Evolutionary conservation across 805 yeast genomes (phyloP).

Genomic region (Metschnikowia kofuensis): DNA sequence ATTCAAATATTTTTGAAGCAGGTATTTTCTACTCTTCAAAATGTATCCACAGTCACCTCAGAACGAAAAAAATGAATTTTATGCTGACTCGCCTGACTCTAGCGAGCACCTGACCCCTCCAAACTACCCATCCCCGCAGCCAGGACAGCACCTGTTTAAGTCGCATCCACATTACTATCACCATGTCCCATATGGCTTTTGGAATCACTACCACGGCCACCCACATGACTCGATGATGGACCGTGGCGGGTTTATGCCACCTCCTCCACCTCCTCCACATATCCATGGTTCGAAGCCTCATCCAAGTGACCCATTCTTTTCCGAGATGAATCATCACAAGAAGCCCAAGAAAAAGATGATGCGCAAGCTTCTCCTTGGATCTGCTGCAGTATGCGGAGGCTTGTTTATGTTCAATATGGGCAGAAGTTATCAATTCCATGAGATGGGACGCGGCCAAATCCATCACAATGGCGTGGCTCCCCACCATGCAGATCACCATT

Average conservation of each 20-base stretch:
- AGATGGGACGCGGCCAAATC: background rate
- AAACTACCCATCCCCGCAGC: constrained; percentile 3
- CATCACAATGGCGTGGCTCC: background rate
- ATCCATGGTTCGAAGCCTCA: background rate
- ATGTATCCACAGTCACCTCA: constrained; percentile 4
- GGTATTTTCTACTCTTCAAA: too few species aligned
- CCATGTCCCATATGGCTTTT: background rate
- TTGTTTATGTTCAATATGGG: constrained; percentile 17
- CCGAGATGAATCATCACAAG: constrained; percentile 2
- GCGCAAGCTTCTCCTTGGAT: constrained; percentile 6
- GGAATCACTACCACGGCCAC: background rate
- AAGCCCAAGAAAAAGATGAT: background rate
- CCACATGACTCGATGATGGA: background rate
- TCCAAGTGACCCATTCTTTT: constrained; percentile 12
- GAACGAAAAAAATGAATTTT: constrained; percentile 4
- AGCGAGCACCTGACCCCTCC: constrained; percentile 4
- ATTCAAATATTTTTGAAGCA: background rate
- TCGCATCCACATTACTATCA: background rate
- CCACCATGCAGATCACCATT: constrained; percentile 3
- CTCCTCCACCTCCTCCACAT: constrained; percentile 11
- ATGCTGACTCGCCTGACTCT: constrained; percentile 2
- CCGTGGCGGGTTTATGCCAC: background rate
- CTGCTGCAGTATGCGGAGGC: constrained; percentile 14
- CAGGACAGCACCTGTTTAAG: background rate
- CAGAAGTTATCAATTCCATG: constrained; percentile 13